Base-by-base conservation (phyloP, 768 basidiomycete species). In the Hortiboletus flavorubellus region DNA sequence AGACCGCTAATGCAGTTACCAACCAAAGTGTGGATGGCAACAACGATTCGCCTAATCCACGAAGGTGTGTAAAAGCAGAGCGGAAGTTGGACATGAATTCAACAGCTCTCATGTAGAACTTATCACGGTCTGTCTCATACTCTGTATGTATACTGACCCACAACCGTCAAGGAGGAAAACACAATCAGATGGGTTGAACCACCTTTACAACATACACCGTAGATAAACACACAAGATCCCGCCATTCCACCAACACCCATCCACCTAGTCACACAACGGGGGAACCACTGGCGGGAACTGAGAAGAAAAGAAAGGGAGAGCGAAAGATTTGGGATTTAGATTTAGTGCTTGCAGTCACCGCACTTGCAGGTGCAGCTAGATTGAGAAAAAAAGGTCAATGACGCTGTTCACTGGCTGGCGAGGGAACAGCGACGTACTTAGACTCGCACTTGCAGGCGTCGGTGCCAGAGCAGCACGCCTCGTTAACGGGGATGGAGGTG, bases 321-420 rank as follows among this genome's bases (percentile, higher is more conserved):
- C 8, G 11, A 1, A 26, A 26, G 2, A 3, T 18, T n/a, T 39
- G 26, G 26, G 35, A 2, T 34, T 9, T 34, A 1, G 12, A 0
- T 40, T 54, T 34, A 62, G 43, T 54, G 52, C 53, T 62, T 62
- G 60, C 61, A 62, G 39, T 51, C 55, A 34, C 49, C 29, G 34
- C 60, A 62, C n/a, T 43, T 54, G 52, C 60, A 62, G 39, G 23
- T 4, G 31, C 60, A 62, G 11, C 60, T 61, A n/a, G 5, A 31
- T 16, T 1, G 23, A 1, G 23, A 9, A 3, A 26, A 2, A 46
- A 34, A 48, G n/a, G 0, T 58, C 47, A 59, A 12, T 15, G 39
- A 38, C 21, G 29, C 18, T 45, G 12, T 29, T 23, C 9, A 30
- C 5, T 5, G 9, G 21, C 8, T 15, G 23, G 12, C 15, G 8